Evolutionary conservation across 352 stramenopile genomes (phyloP).

Genomic region (Aphanomyces stellatus): DNA sequence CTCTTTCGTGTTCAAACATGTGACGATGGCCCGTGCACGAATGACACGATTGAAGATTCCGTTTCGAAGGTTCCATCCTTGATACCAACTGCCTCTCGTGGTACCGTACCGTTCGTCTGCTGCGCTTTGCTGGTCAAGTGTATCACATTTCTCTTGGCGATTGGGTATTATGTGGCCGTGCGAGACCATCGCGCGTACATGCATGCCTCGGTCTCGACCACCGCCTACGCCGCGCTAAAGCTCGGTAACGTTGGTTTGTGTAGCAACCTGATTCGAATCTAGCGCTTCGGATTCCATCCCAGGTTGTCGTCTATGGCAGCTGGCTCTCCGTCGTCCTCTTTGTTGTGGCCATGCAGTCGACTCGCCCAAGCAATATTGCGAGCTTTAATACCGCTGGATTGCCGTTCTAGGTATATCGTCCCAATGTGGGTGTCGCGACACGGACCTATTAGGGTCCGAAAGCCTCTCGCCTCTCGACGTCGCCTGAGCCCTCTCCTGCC

Average conservation of each 20-base stretch:
- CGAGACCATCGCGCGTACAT: too few relatives aligned
- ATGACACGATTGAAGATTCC: not conserved
- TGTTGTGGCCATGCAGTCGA: not conserved
- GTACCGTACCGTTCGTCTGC: not conserved
- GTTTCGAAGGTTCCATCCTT: not conserved
- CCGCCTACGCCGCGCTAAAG: too few relatives aligned
- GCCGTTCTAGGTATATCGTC: too few relatives aligned
- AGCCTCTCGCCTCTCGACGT: too few relatives aligned
- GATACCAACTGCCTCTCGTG: not conserved
- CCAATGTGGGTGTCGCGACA: not conserved
- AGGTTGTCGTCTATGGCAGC: conserved; percentile 7
- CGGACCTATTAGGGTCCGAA: too few relatives aligned
- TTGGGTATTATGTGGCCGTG: too few relatives aligned
- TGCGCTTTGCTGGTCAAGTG: not conserved
- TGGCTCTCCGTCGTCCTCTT: not conserved
- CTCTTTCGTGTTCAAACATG: not conserved
- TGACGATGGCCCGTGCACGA: not conserved
- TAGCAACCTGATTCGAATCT: too few relatives aligned
- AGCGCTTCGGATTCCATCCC: not conserved
- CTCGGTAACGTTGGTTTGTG: too few relatives aligned
- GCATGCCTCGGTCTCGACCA: too few relatives aligned
- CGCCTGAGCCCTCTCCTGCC: too few relatives aligned
- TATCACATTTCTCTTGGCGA: too few relatives aligned
- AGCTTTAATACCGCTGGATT: too few relatives aligned
- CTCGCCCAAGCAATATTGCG: not conserved